Evolutionary conservation across 1,284 basidiomycete species (phyloP).

Genomic region (Singerocomus inundabilis): DNA sequence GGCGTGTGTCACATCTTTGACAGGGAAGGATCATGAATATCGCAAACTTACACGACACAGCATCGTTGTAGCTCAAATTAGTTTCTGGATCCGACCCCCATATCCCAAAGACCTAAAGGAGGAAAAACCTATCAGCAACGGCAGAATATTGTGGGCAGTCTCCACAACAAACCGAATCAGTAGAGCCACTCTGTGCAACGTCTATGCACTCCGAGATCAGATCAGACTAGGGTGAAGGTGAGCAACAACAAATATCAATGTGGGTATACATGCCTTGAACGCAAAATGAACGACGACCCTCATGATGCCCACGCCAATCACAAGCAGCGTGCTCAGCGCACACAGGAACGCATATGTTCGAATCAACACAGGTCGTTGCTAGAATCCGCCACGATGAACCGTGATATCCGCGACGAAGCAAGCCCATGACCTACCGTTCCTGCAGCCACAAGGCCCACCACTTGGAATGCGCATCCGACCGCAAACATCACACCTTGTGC

Average conservation of each 20-base stretch:
- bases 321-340: constrained; percentile 48
- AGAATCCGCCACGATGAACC: not conserved
- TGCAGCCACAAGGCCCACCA: constrained; percentile 56
- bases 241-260: constrained; percentile 1
- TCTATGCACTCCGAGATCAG: constrained; percentile 26
- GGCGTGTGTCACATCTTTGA: constrained; percentile 4
- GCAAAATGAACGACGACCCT: constrained; percentile 64
- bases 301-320: constrained; percentile 54
- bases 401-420: not conserved
- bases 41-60: constrained; percentile 23
- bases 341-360: constrained; percentile 57
- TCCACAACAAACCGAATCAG: constrained; percentile 17
- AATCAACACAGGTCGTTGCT: constrained; percentile 62
- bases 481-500: constrained; percentile 58
- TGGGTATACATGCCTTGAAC: constrained; percentile 49
- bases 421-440: constrained; percentile 44
- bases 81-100: constrained; percentile 22
- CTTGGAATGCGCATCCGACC: constrained; percentile 51
- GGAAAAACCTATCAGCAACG: constrained; percentile 11
- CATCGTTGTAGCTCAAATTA: constrained; percentile 8
- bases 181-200: constrained; percentile 19
- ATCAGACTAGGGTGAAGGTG: constrained; percentile 32
- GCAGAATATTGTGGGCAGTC: not conserved
- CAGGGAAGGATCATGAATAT: not conserved
- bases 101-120: constrained; percentile 28